phyloP scores from a whole-genome alignment of 495 filamentous ascomycete genomes.

The Podospora comata region DNA sequence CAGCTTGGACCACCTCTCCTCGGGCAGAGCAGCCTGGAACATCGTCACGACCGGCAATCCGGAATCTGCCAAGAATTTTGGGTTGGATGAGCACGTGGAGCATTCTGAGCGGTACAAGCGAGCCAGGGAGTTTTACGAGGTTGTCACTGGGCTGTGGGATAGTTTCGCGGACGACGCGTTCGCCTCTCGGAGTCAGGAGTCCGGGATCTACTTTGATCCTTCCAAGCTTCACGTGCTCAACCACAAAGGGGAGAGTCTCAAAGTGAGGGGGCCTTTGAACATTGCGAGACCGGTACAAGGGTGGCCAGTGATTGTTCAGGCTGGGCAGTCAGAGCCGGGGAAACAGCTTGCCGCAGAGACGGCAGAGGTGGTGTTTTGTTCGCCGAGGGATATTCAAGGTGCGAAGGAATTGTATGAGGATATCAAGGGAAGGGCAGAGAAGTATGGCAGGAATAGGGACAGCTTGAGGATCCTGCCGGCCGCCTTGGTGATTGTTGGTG shows the following conservation, averaged over 20 bases:
- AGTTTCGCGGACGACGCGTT: slow-evolving; percentile 56
- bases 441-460: slow-evolving; percentile 42
- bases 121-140: slow-evolving; percentile 58
- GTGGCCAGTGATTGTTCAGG: slow-evolving; percentile 56
- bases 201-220: slow-evolving; percentile 48
- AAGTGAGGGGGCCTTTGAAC: slow-evolving; percentile 49
- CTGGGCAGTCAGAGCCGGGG: slow-evolving; percentile 54
- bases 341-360: slow-evolving; percentile 53
- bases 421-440: slow-evolving; percentile 46
- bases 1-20: slow-evolving; percentile 58
- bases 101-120: slow-evolving; percentile 58
- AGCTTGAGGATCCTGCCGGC: slow-evolving; percentile 54
- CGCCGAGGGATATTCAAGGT: slow-evolving; percentile 35
- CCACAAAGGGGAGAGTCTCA: slow-evolving; percentile 49
- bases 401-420: slow-evolving; percentile 54
- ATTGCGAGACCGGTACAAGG: slow-evolving; percentile 54
- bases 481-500: slow-evolving; percentile 43
- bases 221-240: slow-evolving; percentile 49
- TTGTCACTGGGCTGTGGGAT: slow-evolving; percentile 56
- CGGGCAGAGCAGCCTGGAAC: slow-evolving; percentile 61
- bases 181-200: slow-evolving; percentile 42
- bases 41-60: slow-evolving; percentile 61
- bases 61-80: slow-evolving; percentile 53
- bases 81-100: slow-evolving; percentile 50
- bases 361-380: slow-evolving; percentile 52